phyloP scores from a whole-genome alignment of 208 protist genomes.

The Blastocrithidia nonstop region DNA sequence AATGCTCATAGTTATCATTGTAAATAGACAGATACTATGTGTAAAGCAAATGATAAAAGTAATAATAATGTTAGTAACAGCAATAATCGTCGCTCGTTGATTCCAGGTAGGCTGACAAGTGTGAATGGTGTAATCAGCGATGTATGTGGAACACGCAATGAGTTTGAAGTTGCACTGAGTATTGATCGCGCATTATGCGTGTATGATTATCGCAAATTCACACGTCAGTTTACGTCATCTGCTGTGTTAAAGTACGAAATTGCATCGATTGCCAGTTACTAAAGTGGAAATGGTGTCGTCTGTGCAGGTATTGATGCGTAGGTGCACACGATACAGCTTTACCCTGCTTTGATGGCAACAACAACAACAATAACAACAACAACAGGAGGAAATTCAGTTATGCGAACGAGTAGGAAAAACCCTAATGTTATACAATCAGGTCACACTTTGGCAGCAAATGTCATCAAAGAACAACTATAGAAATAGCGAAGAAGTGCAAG shows the following conservation, averaged over 20 bases:
- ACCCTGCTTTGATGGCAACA: slow-evolving; percentile 3
- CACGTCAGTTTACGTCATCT: slow-evolving; percentile 23
- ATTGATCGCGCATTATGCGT: slow-evolving; percentile 55
- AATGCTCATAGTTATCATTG: too few relatives aligned
- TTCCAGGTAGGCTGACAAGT: slow-evolving; percentile 44
- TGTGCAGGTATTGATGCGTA: slow-evolving; percentile 48
- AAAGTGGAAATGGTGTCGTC: slow-evolving; percentile 30
- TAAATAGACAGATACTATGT: neutral
- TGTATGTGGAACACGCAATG: slow-evolving; percentile 30
- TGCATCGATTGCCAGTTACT: slow-evolving; percentile 23
- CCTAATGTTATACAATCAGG: too few relatives aligned
- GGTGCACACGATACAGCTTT: slow-evolving; percentile 25
- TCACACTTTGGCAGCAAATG: slow-evolving; percentile 5
- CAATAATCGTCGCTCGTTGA: slow-evolving; percentile 5
- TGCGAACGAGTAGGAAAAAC: too few relatives aligned
- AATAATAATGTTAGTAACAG: neutral
- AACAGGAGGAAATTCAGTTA: slow-evolving; percentile 1
- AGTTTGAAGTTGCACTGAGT: slow-evolving; percentile 38
- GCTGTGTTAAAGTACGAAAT: slow-evolving; percentile 72
- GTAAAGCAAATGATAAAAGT: neutral
- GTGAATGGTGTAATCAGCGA: slow-evolving; percentile 20
- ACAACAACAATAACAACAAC: slow-evolving; percentile 7
- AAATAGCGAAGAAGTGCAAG: neutral
- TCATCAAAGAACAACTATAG: neutral
- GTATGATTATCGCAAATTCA: slow-evolving; percentile 73